Evolutionary conservation across 208 protist genomes (phyloP).

Genomic region (Crithidia fasciculata): DNA sequence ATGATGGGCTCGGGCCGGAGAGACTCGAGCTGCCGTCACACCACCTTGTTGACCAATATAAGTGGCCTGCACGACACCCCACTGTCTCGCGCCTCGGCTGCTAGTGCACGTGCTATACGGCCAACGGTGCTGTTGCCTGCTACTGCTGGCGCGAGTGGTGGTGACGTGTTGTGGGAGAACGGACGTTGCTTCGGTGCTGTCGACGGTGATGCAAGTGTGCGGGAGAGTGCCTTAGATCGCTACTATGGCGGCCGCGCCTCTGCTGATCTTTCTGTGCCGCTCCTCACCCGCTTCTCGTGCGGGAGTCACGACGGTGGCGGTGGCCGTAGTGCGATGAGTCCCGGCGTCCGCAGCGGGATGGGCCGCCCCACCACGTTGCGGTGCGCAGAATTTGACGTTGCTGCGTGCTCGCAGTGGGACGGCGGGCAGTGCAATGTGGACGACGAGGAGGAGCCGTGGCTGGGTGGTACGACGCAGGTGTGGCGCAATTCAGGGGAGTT

Average conservation of each 20-base stretch:
- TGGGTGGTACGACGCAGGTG: constrained; percentile 14
- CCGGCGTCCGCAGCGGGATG: constrained; percentile 11
- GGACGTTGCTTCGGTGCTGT: background rate
- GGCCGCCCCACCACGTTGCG: constrained; percentile 30
- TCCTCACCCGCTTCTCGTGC: constrained; percentile 22
- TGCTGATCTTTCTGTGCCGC: constrained; percentile 2
- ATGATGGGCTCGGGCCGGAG: background rate
- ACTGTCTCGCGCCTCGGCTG: background rate
- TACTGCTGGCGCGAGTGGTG: too few relatives aligned
- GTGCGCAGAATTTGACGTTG: constrained; percentile 5
- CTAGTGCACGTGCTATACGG: background rate
- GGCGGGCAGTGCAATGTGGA: background rate
- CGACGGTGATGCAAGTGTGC: background rate
- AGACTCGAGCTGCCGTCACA: constrained; percentile 10
- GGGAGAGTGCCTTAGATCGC: background rate
- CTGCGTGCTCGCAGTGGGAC: constrained; percentile 2
- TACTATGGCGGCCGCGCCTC: background rate
- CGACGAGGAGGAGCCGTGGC: constrained; percentile 11
- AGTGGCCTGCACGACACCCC: constrained; percentile 6
- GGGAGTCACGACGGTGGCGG: constrained; percentile 8
- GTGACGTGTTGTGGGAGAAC: background rate
- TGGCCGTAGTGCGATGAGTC: background rate
- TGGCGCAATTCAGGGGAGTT: constrained; percentile 10
- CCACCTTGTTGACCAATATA: background rate
- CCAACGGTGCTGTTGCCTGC: constrained; percentile 6